Evolutionary conservation across 768 basidiomycete species (phyloP), one percentile per base, ranked within the genome.

Genomic region (Suillus lakei): DNA sequence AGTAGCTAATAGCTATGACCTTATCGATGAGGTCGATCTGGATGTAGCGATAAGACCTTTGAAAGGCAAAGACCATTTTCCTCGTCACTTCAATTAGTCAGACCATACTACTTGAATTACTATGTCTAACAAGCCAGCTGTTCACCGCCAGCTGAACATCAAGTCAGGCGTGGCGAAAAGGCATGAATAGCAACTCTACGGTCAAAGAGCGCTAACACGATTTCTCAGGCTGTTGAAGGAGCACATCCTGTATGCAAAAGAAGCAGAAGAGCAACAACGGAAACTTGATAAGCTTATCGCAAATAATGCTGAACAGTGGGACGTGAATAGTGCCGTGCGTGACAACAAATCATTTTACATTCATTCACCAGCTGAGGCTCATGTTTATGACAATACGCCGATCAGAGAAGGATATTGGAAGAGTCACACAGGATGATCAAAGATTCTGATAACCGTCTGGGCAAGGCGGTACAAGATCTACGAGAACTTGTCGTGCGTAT

Each of bases 351-450:
- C 58, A 59, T 59, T 43, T 59, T 41, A 59, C 34, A 64, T 41
- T 56, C 62, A 58, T 64, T 34, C 28, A 64, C 60, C 28, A n/a
- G 12, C 53, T 54, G 12, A 54, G 36, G 32, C 53, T 54, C 53
- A 54, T 54, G 53, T 54, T 30, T 34, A 38, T 13, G 32, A 41
- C 60, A 43, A 61, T 62, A 65, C 48, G 60, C 65, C 51, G 63
- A 46, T 61, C 71, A 94, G 92, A 82, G 76, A 62, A 85, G 83
- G 72, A 81, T 94, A 80, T 78, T 89, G 58, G 88, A 91, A 64
- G 94, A 96, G 81, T 89, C 90, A 50, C 79, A 86, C 67, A 93
- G 87, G 82, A 93, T 96, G 93, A 85, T 95, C 65, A 78, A 78
- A 60, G 92, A 95, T 73, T 84, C 89, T 26, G 78, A 81, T 63